Evolutionary conservation across 75 land plant species (phyloP).

Genomic region (Chamaecyparis obtusa): DNA sequence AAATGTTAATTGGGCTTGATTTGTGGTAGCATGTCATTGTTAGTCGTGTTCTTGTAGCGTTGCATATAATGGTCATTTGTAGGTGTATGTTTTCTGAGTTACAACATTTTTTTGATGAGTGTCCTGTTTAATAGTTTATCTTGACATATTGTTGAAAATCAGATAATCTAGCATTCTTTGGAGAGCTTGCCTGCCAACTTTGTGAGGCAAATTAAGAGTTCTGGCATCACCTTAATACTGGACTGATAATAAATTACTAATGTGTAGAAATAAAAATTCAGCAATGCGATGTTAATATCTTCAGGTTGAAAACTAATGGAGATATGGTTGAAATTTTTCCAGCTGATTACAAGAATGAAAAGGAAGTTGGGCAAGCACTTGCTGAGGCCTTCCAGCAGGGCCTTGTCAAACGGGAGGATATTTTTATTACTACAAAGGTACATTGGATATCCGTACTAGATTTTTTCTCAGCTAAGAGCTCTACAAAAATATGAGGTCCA

Average conservation of each 20-base stretch:
- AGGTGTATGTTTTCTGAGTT: background rate
- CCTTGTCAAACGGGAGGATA: conserved; percentile 88
- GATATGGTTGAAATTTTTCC: conserved; percentile 22
- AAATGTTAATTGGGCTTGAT: background rate
- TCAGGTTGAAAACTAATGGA: background rate
- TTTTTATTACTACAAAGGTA: conserved; percentile 93
- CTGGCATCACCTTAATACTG: background rate
- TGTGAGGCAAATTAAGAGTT: background rate
- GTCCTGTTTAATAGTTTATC: background rate
- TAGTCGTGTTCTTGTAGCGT: background rate
- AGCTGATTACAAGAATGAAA: conserved; percentile 97
- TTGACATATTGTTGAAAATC: background rate
- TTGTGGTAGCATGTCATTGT: background rate
- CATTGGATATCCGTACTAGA: conserved; percentile 5
- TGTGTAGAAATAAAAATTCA: background rate
- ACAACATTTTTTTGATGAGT: background rate
- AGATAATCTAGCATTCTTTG: background rate
- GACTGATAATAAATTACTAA: background rate
- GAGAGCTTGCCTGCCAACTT: background rate
- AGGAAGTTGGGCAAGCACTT: conserved; percentile 94
- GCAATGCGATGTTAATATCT: too few relatives aligned
- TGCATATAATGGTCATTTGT: background rate
- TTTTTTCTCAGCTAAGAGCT: background rate
- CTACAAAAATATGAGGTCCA: background rate
- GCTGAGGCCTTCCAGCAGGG: conserved; percentile 72